Conservation (phyloP, 768 basidiomycete genomes). For the Phylloporus rhodoxanthus region DNA sequence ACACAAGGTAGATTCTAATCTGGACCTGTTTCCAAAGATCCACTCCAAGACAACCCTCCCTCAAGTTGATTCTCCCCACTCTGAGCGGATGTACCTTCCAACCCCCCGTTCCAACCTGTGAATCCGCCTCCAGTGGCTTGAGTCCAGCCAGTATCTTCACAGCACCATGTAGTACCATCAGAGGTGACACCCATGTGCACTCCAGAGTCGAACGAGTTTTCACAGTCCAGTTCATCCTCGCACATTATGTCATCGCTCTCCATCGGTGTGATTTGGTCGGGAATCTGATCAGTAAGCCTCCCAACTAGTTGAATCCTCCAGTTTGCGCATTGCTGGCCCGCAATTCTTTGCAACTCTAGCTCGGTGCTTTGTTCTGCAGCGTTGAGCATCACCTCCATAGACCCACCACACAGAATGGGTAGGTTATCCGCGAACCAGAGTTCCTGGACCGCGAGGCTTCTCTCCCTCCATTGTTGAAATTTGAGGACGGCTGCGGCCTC, state of each 20-base stretch:
- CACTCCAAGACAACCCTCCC: neutral
- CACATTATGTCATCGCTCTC: conserved; percentile 11
- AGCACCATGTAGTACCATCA: conserved; percentile 1
- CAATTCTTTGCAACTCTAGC: conserved; percentile 21
- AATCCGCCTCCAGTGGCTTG: conserved; percentile 7
- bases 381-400: conserved; percentile 25
- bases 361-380: conserved; percentile 19
- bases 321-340: conserved; percentile 15
- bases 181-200: conserved; percentile 13
- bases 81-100: neutral
- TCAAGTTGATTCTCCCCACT: neutral
- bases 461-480: conserved; percentile 51
- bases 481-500: conserved; percentile 41
- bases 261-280: conserved; percentile 4
- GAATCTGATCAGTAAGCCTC: conserved; percentile 6
- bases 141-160: conserved; percentile 14
- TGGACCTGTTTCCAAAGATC: conserved; percentile 2
- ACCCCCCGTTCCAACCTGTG: neutral
- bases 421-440: conserved; percentile 43
- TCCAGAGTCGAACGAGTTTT: conserved; percentile 27
- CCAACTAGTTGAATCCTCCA: conserved; percentile 31
- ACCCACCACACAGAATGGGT: conserved; percentile 32
- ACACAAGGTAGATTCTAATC: conserved; percentile 24
- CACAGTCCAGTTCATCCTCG: conserved; percentile 18
- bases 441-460: conserved; percentile 39